Evolutionary conservation across 345 rosid genomes (phyloP).

Genomic region (Cardiospermum halicacabum): DNA sequence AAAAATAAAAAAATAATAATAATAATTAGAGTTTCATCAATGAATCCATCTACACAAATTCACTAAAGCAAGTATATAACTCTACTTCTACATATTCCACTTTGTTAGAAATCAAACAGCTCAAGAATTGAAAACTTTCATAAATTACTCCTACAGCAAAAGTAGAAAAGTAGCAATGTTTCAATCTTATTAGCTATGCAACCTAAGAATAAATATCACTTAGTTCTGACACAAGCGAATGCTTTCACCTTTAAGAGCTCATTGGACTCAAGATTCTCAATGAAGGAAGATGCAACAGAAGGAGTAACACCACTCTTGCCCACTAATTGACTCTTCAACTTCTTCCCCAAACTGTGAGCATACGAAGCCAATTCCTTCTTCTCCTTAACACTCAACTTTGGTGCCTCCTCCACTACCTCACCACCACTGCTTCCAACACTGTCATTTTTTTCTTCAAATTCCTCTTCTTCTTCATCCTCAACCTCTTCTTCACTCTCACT

Average conservation of each 20-base stretch:
- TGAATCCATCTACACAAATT: background rate
- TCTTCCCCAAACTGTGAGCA: constrained; percentile 35
- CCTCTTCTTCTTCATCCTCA: background rate
- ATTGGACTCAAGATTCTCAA: constrained; percentile 37
- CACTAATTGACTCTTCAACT: constrained; percentile 28
- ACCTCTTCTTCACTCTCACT: background rate
- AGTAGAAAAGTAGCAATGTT: too few relatives aligned
- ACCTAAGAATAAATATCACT: too few relatives aligned
- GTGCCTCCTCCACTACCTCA: constrained; percentile 7
- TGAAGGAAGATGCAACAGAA: constrained; percentile 23
- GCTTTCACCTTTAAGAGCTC: constrained; percentile 39
- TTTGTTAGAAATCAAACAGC: too few relatives aligned
- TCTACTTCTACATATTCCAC: too few relatives aligned
- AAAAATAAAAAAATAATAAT: background rate
- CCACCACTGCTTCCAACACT: background rate
- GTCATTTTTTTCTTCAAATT: background rate
- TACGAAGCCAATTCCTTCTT: constrained; percentile 39
- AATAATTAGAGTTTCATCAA: background rate
- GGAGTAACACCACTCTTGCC: constrained; percentile 38
- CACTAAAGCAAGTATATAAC: constrained; percentile 1
- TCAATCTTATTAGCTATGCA: too few relatives aligned
- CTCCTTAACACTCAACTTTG: constrained; percentile 33
- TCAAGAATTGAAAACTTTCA: too few relatives aligned
- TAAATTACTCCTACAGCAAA: too few relatives aligned
- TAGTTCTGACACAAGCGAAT: too few relatives aligned